Evolutionary conservation across 2,329 filamentous ascomycete species (phyloP).

Genomic region (Raffaelea deltoideospora): DNA sequence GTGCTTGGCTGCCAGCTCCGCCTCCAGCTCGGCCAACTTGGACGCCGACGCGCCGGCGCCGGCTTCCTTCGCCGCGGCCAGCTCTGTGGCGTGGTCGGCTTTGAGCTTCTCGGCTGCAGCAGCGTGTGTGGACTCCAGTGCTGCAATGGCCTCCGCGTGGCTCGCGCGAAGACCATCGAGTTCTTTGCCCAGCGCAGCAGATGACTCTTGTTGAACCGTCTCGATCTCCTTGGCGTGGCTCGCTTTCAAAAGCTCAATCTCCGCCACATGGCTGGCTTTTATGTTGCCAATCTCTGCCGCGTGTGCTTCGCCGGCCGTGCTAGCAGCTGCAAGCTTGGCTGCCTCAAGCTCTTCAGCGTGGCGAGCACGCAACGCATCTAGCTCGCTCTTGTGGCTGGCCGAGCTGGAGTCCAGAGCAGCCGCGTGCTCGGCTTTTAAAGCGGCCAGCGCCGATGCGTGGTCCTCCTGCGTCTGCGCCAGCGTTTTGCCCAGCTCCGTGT

Average conservation of each 20-base stretch:
- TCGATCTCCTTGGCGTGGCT: slow-evolving; percentile 32
- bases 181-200: slow-evolving; percentile 18
- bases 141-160: slow-evolving; percentile 26
- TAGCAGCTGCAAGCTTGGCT: slow-evolving; percentile 36
- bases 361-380: slow-evolving; percentile 39
- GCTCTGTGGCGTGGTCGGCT: slow-evolving; percentile 17
- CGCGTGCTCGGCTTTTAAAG: slow-evolving; percentile 27
- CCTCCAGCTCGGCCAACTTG: slow-evolving; percentile 20
- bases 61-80: slow-evolving; percentile 13
- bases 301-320: slow-evolving; percentile 32
- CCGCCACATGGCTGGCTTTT: slow-evolving; percentile 34
- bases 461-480: slow-evolving; percentile 16
- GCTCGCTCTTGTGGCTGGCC: slow-evolving; percentile 34
- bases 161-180: slow-evolving; percentile 24
- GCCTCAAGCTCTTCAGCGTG: slow-evolving; percentile 44
- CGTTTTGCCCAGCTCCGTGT: slow-evolving; percentile 12
- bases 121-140: slow-evolving; percentile 25
- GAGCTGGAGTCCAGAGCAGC: slow-evolving; percentile 34
- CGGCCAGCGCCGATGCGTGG: slow-evolving; percentile 26
- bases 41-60: slow-evolving; percentile 12
- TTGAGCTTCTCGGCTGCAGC: slow-evolving; percentile 22
- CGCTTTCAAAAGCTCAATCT: slow-evolving; percentile 38
- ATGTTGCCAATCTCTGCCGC: slow-evolving; percentile 35
- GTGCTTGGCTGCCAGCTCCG: slow-evolving; percentile 19
- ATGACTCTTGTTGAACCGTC: slow-evolving; percentile 13